Evolutionary conservation across 129 eudicot species (phyloP).

Genomic region (Daucus carota): DNA sequence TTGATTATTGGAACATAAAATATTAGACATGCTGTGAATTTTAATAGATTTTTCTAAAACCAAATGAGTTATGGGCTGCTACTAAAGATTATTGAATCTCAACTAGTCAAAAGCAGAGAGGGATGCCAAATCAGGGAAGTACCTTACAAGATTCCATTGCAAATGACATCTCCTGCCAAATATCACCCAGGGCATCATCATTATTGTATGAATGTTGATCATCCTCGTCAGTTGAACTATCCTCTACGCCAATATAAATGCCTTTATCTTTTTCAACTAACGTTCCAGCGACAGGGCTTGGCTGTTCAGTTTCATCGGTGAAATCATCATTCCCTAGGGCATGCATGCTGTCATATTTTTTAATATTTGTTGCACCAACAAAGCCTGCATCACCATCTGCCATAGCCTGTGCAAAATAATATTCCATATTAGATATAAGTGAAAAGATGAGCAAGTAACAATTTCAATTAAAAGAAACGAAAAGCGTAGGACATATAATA

Average conservation of each 20-base stretch:
- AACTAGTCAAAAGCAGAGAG: neutral
- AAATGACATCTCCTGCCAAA: slow-evolving; percentile 70
- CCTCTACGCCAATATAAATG: slow-evolving; percentile 23
- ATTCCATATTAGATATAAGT: slow-evolving; percentile 20
- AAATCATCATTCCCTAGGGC: slow-evolving; percentile 7
- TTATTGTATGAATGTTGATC: slow-evolving; percentile 20
- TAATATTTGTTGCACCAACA: slow-evolving; percentile 16
- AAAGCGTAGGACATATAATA: neutral
- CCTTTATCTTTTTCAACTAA: slow-evolving; percentile 16
- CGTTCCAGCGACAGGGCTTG: neutral
- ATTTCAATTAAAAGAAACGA: neutral
- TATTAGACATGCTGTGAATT: neutral
- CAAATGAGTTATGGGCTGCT: neutral
- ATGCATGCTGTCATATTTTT: slow-evolving; percentile 14
- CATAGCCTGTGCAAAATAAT: slow-evolving; percentile 16
- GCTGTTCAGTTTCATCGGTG: neutral
- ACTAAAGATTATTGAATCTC: neutral
- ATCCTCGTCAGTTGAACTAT: slow-evolving; percentile 30
- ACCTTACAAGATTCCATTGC: slow-evolving; percentile 77
- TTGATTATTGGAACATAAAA: neutral
- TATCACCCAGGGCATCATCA: slow-evolving; percentile 51
- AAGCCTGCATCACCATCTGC: slow-evolving; percentile 17
- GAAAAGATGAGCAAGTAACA: neutral
- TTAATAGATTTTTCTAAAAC: neutral
- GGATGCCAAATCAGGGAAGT: slow-evolving; percentile 6